phyloP scores from a whole-genome alignment of 495 filamentous ascomycete genomes.

The Aspergillus indologenus region DNA sequence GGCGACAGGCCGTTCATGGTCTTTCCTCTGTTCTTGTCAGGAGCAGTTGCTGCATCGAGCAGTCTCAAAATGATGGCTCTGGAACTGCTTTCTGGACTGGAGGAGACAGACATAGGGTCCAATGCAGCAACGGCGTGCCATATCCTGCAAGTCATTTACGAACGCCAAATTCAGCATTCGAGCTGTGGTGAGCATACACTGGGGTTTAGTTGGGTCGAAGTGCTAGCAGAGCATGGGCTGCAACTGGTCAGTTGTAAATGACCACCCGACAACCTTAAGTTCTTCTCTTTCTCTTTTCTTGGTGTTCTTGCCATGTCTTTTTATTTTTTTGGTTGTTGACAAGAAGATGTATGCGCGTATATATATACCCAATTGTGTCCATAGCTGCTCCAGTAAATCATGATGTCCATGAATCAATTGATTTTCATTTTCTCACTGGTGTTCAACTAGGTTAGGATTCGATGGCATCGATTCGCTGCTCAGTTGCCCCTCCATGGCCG shows the following conservation, averaged over 20 bases:
- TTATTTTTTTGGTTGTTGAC: too few relatives aligned
- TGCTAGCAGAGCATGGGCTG: conserved; percentile 40
- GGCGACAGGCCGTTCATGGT: conserved; percentile 47
- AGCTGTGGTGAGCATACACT: conserved; percentile 34
- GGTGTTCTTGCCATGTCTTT: not conserved
- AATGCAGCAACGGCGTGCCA: conserved; percentile 46
- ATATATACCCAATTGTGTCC: not conserved
- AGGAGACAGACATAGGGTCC: conserved; percentile 50
- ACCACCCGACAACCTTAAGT: not conserved
- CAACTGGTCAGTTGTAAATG: conserved; percentile 46
- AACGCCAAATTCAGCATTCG: conserved; percentile 41
- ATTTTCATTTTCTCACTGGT: not conserved
- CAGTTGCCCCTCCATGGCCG: conserved; percentile 10
- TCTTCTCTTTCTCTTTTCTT: not conserved
- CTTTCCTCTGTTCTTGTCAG: conserved; percentile 58
- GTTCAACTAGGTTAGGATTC: not conserved
- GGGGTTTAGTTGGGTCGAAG: conserved; percentile 46
- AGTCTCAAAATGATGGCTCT: conserved; percentile 49
- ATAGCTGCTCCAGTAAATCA: not conserved
- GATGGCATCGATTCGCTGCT: conserved; percentile 11
- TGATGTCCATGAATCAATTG: not conserved
- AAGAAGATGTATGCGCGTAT: too few relatives aligned
- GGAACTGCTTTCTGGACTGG: conserved; percentile 48
- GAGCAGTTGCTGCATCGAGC: conserved; percentile 39
- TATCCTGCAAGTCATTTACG: conserved; percentile 50